These are phyloP conservation scores for Mortierella sp. DNA, from an alignment of 371 early-diverging fungal species.

Conservation along the genomic window DNA sequence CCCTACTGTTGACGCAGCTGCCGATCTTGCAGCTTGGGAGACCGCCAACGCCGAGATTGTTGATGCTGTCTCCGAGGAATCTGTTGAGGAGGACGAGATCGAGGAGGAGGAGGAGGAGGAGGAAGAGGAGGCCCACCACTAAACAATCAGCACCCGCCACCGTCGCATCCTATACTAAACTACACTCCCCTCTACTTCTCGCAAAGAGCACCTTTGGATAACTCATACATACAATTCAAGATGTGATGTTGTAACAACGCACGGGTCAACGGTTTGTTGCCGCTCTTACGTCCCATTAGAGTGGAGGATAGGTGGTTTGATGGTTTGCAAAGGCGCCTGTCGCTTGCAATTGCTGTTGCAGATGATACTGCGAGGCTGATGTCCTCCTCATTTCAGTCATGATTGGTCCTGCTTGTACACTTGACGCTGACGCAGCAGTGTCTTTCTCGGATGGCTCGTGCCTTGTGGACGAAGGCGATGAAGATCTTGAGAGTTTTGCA, in stretches of 20 bases:
- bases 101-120: constrained; percentile 34
- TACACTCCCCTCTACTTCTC: constrained; percentile 14
- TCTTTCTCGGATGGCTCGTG: constrained; percentile 3
- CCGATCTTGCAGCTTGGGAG: constrained; percentile 54
- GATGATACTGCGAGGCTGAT: constrained; percentile 21
- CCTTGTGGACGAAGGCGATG: background rate
- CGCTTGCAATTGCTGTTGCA: background rate
- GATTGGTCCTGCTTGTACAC: background rate
- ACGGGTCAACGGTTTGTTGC: too few species aligned
- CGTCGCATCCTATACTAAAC: background rate
- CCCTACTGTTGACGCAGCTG: constrained; percentile 43
- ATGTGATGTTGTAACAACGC: too few species aligned
- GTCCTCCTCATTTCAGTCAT: constrained; percentile 18
- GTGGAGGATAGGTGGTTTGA: too few species aligned
- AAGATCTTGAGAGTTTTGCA: background rate
- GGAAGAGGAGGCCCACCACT: constrained; percentile 32
- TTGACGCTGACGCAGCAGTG: constrained; percentile 1
- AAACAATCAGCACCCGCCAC: background rate
- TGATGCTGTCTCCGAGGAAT: constrained; percentile 26
- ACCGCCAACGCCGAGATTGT: constrained; percentile 47
- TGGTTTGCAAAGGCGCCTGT: background rate
- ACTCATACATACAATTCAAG: too few species aligned
- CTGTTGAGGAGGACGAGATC: constrained; percentile 28
- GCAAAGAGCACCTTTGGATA: too few species aligned
- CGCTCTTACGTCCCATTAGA: too few species aligned